Conservation (phyloP, 2,329 filamentous ascomycete species). For the Grosmannia clavigera region DNA sequence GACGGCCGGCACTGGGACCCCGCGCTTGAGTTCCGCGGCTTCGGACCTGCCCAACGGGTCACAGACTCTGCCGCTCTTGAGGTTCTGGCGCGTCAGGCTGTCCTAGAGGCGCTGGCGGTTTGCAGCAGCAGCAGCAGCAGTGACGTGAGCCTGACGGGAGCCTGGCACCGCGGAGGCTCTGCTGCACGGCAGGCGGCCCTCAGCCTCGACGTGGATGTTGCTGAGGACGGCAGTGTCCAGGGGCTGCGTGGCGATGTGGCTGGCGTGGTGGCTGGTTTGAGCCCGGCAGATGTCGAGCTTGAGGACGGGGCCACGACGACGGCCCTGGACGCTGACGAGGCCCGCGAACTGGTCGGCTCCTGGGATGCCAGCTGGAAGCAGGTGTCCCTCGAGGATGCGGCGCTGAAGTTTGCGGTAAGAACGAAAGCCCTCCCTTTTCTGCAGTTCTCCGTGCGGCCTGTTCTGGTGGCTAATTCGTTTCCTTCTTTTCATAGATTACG, state of each 20-base stretch:
- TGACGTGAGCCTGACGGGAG: slow-evolving; percentile 12
- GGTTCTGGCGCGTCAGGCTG: slow-evolving; percentile 35
- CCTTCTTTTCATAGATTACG: slow-evolving; percentile 47
- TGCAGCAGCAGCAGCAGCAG: slow-evolving; percentile 16
- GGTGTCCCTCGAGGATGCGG: slow-evolving; percentile 41
- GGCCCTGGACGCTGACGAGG: slow-evolving; percentile 23
- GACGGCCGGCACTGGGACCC: slow-evolving; percentile 36
- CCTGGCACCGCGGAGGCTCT: slow-evolving; percentile 21
- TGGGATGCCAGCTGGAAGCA: slow-evolving; percentile 47
- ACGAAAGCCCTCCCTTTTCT: no score
- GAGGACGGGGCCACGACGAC: slow-evolving; percentile 3
- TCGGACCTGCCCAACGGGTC: slow-evolving; percentile 27
- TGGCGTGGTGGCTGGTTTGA: slow-evolving; percentile 15
- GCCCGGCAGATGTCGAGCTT: slow-evolving; percentile 5
- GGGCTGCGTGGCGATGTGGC: slow-evolving; percentile 19
- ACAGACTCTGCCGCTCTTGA: slow-evolving; percentile 32
- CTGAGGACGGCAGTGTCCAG: slow-evolving; percentile 26
- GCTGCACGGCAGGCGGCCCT: slow-evolving; percentile 22
- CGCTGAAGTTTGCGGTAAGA: slow-evolving; percentile 60
- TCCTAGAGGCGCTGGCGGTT: slow-evolving; percentile 39
- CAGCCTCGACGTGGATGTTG: slow-evolving; percentile 24
- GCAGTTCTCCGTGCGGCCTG: slow-evolving; percentile 15
- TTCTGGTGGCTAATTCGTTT: slow-evolving; percentile 12
- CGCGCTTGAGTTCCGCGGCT: slow-evolving; percentile 31
- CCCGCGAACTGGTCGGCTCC: slow-evolving; percentile 26